Evolutionary conservation across 2,329 filamentous ascomycete genomes (phyloP).

Genomic region (Xylariaceae sp.): DNA sequence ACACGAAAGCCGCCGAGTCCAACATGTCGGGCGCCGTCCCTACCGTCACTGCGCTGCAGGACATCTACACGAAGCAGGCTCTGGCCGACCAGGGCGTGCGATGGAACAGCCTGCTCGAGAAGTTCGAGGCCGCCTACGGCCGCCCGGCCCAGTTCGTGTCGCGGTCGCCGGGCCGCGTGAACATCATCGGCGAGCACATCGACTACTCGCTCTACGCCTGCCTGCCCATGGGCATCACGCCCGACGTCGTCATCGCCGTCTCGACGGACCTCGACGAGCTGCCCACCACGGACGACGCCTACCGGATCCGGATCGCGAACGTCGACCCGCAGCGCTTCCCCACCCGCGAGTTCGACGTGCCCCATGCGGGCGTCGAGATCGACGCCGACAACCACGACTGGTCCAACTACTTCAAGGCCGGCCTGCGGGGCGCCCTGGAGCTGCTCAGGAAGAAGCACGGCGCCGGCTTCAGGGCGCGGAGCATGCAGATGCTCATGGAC

Average conservation of each 20-base stretch:
- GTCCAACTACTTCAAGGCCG: slow-evolving; percentile 98
- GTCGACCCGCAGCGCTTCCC: slow-evolving; percentile 69
- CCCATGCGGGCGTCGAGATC: slow-evolving; percentile 62
- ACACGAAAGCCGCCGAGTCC: too few species aligned
- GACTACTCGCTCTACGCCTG: slow-evolving; percentile 97
- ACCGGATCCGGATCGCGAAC: slow-evolving; percentile 72
- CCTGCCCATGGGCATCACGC: slow-evolving; percentile 88
- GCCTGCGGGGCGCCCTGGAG: slow-evolving; percentile 72
- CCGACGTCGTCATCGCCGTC: slow-evolving; percentile 84
- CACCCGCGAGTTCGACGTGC: slow-evolving; percentile 64
- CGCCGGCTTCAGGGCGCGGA: slow-evolving; percentile 54
- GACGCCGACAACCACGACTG: slow-evolving; percentile 83
- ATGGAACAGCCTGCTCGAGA: slow-evolving; percentile 66
- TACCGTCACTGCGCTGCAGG: slow-evolving; percentile 63
- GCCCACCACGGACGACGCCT: slow-evolving; percentile 43
- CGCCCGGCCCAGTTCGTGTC: slow-evolving; percentile 71
- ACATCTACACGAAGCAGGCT: slow-evolving; percentile 76
- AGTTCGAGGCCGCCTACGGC: slow-evolving; percentile 65
- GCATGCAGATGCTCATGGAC: slow-evolving; percentile 84
- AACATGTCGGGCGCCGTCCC: slow-evolving; percentile 59
- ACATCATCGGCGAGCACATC: slow-evolving; percentile 98
- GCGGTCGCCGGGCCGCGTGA: slow-evolving; percentile 87
- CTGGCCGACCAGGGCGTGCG: slow-evolving; percentile 59
- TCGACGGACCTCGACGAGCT: slow-evolving; percentile 38
- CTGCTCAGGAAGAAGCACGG: slow-evolving; percentile 63